Percentiles rank a stretch among this genome's conserved stretches.
Evolutionary conservation across 2,329 filamentous ascomycete genomes (phyloP).

Genomic region (Sporothrix mexicana): DNA sequence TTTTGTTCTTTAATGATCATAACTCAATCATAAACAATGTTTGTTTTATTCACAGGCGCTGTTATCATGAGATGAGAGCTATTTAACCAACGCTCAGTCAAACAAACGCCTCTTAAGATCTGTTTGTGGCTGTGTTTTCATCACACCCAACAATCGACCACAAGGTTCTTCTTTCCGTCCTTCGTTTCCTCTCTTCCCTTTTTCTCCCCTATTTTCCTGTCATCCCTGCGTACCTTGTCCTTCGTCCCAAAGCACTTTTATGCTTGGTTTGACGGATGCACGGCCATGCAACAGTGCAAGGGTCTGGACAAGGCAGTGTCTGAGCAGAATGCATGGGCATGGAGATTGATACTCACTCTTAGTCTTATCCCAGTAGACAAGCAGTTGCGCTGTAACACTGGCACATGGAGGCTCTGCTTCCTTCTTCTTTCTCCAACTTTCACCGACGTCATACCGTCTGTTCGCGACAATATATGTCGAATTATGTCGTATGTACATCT

Average conservation of each 20-base stretch:
- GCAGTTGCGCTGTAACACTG: neutral
- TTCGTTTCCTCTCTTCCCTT: neutral
- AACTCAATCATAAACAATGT: too few relatives aligned
- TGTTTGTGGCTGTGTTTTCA: too few relatives aligned
- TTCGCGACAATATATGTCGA: too few relatives aligned
- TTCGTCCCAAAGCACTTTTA: constrained; percentile 14
- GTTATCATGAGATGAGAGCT: too few relatives aligned
- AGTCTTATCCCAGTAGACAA: neutral
- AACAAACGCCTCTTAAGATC: too few relatives aligned
- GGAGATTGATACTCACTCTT: neutral
- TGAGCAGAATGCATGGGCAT: neutral
- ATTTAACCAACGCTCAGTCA: too few relatives aligned
- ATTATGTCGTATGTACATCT: neutral
- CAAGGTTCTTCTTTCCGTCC: neutral
- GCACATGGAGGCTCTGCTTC: neutral
- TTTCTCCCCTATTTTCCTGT: neutral
- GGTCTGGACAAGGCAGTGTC: neutral
- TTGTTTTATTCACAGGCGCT: too few relatives aligned
- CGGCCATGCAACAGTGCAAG: neutral
- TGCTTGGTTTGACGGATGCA: constrained; percentile 6
- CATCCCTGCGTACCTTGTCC: neutral
- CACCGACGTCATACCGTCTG: neutral
- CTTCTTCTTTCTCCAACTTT: too few relatives aligned
- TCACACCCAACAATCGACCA: too few relatives aligned
- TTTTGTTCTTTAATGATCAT: neutral